Base-by-base conservation (phyloP, 371 early-diverging fungal species). In the Nematocida homosporus region DNA sequence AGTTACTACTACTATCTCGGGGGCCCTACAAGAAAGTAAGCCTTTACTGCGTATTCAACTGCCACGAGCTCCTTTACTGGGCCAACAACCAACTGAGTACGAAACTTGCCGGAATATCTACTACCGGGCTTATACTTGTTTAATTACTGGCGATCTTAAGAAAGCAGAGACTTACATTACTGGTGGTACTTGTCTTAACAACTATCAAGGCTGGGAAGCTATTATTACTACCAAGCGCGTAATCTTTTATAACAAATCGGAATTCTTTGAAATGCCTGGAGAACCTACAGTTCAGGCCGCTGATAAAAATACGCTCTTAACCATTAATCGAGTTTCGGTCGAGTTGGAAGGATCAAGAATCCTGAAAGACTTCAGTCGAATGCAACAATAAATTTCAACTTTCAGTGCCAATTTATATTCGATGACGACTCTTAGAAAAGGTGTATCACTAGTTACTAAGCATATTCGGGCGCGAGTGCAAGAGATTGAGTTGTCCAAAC, bases 221-320 rank as follows among this genome's bases (percentile, higher is more conserved):
- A 27, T 72, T 25, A 72, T 72, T 27, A 61, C 75, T 35, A 59
- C 5, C 4, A 63, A 20, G 23, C 29, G 63, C 32, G 52, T 53
- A 8, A 72, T 72, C 32, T 38, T 72, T 32, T 72, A 72, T 64
- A 72, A 72, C 51, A 72, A 61, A 38, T 27, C 27, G 23, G 75
- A 72, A 37, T 30, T 52, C 0, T 23, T 30, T 10, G 60, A 72
- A 51, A 38, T 59, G 35, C 32, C 10, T 13, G 75, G 75, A 3
- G 10, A 29, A 8, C 18, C 53, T 0, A 29, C 23, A n/a, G 34
- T 57, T 6, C 50, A 59, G 34, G 16, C 20, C 13, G 4, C 4
- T 6, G 51, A 61, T 4, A 34, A 50, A 38, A 35, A 51, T 32
- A 59, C 75, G 0, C 5, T 61, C 6, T 8, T 61, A 6, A 29